phyloP scores from a whole-genome alignment of 345 rosid species.

The Citrus mangshanensis region DNA sequence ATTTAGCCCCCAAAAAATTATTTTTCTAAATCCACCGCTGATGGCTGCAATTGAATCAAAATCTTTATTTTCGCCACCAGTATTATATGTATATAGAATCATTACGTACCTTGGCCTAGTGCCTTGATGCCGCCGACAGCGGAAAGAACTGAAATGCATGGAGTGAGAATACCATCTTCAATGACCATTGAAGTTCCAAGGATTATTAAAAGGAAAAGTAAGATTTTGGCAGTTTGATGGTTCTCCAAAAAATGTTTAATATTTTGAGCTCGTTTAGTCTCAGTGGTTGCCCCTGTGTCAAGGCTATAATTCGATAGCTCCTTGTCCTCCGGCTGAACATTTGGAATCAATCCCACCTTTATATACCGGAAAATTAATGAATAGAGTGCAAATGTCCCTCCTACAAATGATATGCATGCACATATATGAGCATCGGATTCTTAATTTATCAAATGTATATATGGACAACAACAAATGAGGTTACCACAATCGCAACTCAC shows the following conservation, averaged over 20 bases:
- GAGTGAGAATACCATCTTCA: slow-evolving; percentile 83
- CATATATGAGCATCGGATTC: too few relatives aligned
- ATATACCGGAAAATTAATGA: slow-evolving; percentile 57
- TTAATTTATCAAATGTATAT: too few relatives aligned
- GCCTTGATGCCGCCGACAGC: too few relatives aligned
- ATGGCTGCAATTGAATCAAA: too few relatives aligned
- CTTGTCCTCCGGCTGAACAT: slow-evolving; percentile 61
- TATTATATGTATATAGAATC: neutral
- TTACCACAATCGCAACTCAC: too few relatives aligned
- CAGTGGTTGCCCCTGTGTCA: slow-evolving; percentile 14
- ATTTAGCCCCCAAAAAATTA: too few relatives aligned
- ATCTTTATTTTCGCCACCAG: too few relatives aligned
- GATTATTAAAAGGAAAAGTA: slow-evolving; percentile 63
- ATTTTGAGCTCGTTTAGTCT: slow-evolving; percentile 30
- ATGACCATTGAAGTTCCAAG: slow-evolving; percentile 82
- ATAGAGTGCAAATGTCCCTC: slow-evolving; percentile 80
- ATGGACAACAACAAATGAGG: too few relatives aligned
- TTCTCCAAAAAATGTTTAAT: slow-evolving; percentile 51
- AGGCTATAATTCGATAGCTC: slow-evolving; percentile 64
- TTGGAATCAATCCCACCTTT: slow-evolving; percentile 59
- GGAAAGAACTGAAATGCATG: slow-evolving; percentile 50
- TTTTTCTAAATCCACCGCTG: too few relatives aligned
- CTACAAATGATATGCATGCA: slow-evolving; percentile 18
- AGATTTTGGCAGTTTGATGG: slow-evolving; percentile 25
- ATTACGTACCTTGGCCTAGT: neutral